Evolutionary conservation across 2,329 filamentous ascomycete genomes (phyloP).

Genomic region (Gnomoniopsis smithogilvyi): DNA sequence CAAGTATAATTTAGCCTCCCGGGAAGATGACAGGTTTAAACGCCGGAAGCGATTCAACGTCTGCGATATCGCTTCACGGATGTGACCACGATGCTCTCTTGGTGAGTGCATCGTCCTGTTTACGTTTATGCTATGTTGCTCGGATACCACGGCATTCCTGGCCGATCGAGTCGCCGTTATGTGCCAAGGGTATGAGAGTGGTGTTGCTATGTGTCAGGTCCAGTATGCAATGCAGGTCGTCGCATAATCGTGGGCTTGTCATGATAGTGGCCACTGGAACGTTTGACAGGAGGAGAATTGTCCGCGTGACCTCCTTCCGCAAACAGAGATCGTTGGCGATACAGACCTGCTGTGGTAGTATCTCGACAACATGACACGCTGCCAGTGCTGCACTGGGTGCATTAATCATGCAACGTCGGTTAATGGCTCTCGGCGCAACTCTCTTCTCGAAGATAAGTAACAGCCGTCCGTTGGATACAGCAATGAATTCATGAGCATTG

Average conservation of each 20-base stretch:
- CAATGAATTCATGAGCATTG: too few relatives aligned
- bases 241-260: neutral
- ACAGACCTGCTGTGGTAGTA: too few relatives aligned
- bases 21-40: neutral
- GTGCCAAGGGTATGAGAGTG: neutral
- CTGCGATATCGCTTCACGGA: neutral
- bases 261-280: neutral
- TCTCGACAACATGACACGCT: too few relatives aligned
- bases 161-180: neutral
- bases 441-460: too few relatives aligned
- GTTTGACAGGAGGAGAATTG: neutral
- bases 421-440: too few relatives aligned
- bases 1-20: neutral
- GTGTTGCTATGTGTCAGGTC: neutral
- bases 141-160: neutral
- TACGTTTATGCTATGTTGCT: too few relatives aligned
- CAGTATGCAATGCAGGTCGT: neutral
- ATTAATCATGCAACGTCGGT: too few relatives aligned
- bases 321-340: neutral
- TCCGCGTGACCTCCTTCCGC: slow-evolving; percentile 11
- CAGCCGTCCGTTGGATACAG: too few relatives aligned
- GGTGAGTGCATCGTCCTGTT: neutral
- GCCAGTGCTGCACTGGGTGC: too few relatives aligned
- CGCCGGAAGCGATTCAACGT: neutral
- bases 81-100: neutral